A percentile compares a stretch with the other conserved stretches of the same genome.
These are phyloP conservation scores for Diaporthe citrichinensis DNA, from an alignment of 2,329 filamentous ascomycete genomes.

Conservation along the genomic window DNA sequence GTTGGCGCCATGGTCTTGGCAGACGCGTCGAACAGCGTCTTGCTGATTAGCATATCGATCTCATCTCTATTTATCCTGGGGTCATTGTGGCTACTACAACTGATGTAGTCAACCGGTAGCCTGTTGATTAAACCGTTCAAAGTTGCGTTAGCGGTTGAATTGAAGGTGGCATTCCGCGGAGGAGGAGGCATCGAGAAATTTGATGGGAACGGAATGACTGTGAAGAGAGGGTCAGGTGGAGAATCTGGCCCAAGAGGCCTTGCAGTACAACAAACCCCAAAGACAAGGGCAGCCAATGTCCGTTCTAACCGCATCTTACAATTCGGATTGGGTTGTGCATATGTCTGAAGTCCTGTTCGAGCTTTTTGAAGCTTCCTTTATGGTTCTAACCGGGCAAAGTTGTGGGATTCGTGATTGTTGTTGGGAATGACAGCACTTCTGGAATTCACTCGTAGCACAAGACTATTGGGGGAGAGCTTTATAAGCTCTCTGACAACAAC, in stretches of 20 bases:
- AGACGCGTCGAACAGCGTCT: background rate
- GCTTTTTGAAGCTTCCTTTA: background rate
- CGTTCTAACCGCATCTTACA: background rate
- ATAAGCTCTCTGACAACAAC: background rate
- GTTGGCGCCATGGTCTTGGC: background rate
- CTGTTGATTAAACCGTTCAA: background rate
- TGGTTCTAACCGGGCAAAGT: background rate
- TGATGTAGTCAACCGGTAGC: background rate
- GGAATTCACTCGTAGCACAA: background rate
- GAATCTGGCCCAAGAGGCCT: background rate
- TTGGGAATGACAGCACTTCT: background rate
- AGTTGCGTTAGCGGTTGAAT: background rate
- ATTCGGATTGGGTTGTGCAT: background rate
- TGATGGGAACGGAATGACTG: background rate
- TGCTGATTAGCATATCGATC: background rate
- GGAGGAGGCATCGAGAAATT: background rate
- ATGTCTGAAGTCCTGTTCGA: background rate
- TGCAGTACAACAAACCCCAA: background rate
- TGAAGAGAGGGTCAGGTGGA: background rate
- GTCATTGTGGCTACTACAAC: background rate
- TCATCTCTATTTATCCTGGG: background rate
- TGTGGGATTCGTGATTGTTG: background rate
- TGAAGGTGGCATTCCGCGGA: background rate
- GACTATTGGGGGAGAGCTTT: background rate
- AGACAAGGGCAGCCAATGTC: background rate